These are phyloP conservation scores for Yarrowia sp. DNA, from an alignment of 805 yeast species.

Conservation along the genomic window DNA sequence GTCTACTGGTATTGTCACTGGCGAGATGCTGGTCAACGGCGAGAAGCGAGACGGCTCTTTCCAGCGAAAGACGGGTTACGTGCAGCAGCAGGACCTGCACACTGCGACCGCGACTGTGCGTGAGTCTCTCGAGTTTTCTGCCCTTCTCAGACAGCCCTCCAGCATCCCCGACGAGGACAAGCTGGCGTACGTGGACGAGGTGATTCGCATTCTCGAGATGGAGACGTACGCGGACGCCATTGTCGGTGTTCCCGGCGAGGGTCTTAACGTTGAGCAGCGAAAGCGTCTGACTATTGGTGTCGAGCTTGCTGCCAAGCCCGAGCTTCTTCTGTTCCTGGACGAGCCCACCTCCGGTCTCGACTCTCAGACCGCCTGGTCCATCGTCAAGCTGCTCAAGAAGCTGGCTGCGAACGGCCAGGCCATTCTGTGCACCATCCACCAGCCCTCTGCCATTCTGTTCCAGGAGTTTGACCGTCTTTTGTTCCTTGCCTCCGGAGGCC, in stretches of 20 bases:
- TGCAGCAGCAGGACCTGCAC: slow-evolving; percentile 3
- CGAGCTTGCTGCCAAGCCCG: slow-evolving; percentile 7
- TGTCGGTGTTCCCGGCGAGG: background rate
- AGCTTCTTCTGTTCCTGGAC: background rate
- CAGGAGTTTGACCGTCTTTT: slow-evolving; percentile 75
- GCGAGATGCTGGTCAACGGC: background rate
- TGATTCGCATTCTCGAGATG: slow-evolving; percentile 5
- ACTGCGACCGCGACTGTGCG: background rate
- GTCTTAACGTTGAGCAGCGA: slow-evolving; percentile 14
- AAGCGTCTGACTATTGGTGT: background rate
- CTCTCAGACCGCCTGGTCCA: slow-evolving; percentile 56
- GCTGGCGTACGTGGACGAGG: background rate
- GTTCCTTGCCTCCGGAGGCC: slow-evolving; percentile 67
- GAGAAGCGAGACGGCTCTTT: background rate
- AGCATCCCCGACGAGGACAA: background rate
- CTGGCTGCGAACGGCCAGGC: slow-evolving; percentile 62
- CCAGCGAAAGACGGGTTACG: slow-evolving; percentile 9
- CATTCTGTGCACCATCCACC: slow-evolving; percentile 74
- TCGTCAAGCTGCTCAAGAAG: slow-evolving; percentile 58
- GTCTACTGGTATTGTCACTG: background rate
- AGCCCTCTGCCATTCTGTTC: slow-evolving; percentile 77
- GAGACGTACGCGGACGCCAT: background rate
- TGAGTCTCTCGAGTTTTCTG: slow-evolving; percentile 5
- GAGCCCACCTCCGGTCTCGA: slow-evolving; percentile 4
- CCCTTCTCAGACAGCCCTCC: slow-evolving; percentile 1